A percentile compares a stretch with the other conserved stretches of the same genome.
Conservation (phyloP, 805 yeast species). For the Nakazawaea pomicola region DNA sequence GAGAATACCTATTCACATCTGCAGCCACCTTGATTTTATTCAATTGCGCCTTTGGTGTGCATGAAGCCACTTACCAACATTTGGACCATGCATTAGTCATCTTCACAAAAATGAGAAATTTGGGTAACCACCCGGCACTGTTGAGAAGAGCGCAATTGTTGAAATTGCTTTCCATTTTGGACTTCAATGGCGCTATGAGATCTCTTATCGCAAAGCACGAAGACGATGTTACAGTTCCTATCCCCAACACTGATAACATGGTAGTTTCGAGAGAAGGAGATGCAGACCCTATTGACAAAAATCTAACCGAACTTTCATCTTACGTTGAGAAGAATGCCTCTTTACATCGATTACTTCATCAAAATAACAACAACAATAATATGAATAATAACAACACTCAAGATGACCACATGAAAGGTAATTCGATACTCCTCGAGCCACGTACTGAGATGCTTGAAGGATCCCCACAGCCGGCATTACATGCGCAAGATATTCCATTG, state of each 20-base stretch:
- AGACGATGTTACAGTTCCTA: conserved; percentile 33
- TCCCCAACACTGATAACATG: conserved; percentile 16
- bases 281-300: not conserved
- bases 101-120: conserved; percentile 68
- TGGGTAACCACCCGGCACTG: conserved; percentile 80
- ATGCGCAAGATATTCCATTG: conserved; percentile 5
- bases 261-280: conserved; percentile 1
- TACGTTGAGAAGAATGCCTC: not conserved
- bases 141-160: conserved; percentile 66
- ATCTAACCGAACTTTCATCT: not conserved
- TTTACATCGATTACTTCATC: not conserved
- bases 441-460: conserved; percentile 1
- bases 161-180: conserved; percentile 58
- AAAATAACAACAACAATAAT: not conserved
- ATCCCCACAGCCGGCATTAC: conserved; percentile 2
- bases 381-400: conserved; percentile 2
- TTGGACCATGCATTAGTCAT: conserved; percentile 67
- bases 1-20: conserved; percentile 75
- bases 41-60: conserved; percentile 78
- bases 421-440: conserved; percentile 11
- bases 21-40: conserved; percentile 69
- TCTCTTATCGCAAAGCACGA: conserved; percentile 54
- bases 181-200: conserved; percentile 61
- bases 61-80: conserved; percentile 67
- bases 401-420: conserved; percentile 4